These are phyloP conservation scores for Paraglomus brasilianum DNA, from an alignment of 192 early-diverging fungal genomes.

Conservation along the genomic window DNA sequence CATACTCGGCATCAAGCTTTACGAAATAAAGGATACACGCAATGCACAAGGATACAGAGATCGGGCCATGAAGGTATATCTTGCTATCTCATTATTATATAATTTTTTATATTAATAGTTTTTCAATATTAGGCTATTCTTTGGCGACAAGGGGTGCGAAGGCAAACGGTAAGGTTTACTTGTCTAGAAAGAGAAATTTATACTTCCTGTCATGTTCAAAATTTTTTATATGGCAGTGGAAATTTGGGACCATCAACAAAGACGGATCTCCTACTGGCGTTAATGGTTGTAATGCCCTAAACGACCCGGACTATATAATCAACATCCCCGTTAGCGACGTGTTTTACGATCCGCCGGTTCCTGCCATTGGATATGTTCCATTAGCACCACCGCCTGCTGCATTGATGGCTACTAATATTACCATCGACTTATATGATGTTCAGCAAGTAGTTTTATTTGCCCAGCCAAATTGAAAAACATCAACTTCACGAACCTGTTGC, in stretches of 20 bases:
- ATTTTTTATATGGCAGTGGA: constrained; percentile 18
- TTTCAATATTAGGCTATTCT: constrained; percentile 28
- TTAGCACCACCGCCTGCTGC: constrained; percentile 11
- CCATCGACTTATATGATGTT: constrained; percentile 20
- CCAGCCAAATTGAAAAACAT: constrained; percentile 1
- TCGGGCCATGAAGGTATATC: constrained; percentile 22
- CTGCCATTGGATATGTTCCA: constrained; percentile 16
- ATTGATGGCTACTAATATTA: constrained; percentile 18
- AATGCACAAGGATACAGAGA: constrained; percentile 3
- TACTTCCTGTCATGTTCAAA: constrained; percentile 20
- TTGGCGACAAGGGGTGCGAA: constrained; percentile 21
- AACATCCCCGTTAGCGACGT: constrained; percentile 19
- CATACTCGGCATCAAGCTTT: constrained; percentile 23
- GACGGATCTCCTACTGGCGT: constrained; percentile 1
- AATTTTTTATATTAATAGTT: constrained; percentile 16
- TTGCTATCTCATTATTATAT: constrained; percentile 14
- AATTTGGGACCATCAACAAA: constrained; percentile 25
- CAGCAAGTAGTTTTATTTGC: constrained; percentile 7
- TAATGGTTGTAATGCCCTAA: constrained; percentile 5
- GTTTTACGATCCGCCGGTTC: constrained; percentile 23
- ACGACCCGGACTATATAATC: constrained; percentile 15
- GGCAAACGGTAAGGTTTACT: constrained; percentile 14
- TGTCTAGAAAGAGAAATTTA: background rate
- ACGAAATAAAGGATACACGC: background rate
- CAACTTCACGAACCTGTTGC: no score